A percentile compares a stretch with the other conserved stretches of the same genome.
Evolutionary conservation across 2,329 filamentous ascomycete genomes (phyloP).

Genomic region (Fusarium sp.): DNA sequence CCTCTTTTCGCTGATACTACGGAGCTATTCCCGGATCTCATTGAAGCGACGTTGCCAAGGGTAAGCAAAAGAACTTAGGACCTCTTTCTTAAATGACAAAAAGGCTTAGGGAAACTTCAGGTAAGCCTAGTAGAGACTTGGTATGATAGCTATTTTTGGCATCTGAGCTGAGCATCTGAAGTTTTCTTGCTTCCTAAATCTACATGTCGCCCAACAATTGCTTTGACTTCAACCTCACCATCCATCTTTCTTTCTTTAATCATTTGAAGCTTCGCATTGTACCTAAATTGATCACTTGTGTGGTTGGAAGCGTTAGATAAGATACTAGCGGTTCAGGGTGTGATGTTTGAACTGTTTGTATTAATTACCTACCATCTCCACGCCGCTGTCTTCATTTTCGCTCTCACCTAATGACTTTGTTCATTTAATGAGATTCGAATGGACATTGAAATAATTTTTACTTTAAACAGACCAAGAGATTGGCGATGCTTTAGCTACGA

Average conservation of each 20-base stretch:
- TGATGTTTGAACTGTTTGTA: neutral
- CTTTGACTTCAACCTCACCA: conserved; percentile 12
- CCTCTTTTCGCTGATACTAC: conserved; percentile 19
- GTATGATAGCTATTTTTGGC: neutral
- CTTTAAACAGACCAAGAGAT: rapidly evolving
- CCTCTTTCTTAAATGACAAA: neutral
- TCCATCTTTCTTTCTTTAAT: neutral
- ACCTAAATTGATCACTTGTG: no score
- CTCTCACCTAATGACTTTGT: neutral
- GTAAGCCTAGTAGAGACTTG: neutral
- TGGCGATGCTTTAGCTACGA: neutral
- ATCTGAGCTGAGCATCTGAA: neutral
- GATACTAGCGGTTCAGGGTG: neutral
- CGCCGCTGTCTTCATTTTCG: neutral
- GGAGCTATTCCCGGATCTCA: conserved; percentile 15
- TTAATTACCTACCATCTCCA: neutral
- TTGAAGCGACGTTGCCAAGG: conserved; percentile 22
- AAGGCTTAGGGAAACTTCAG: neutral
- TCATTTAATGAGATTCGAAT: neutral
- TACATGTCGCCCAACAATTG: conserved; percentile 5
- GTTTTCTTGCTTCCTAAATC: neutral
- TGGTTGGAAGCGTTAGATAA: neutral
- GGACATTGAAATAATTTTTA: neutral
- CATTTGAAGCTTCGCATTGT: neutral
- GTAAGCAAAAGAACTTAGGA: neutral